phyloP scores from a whole-genome alignment of 768 basidiomycete genomes.

The Tulasnella calospora region DNA sequence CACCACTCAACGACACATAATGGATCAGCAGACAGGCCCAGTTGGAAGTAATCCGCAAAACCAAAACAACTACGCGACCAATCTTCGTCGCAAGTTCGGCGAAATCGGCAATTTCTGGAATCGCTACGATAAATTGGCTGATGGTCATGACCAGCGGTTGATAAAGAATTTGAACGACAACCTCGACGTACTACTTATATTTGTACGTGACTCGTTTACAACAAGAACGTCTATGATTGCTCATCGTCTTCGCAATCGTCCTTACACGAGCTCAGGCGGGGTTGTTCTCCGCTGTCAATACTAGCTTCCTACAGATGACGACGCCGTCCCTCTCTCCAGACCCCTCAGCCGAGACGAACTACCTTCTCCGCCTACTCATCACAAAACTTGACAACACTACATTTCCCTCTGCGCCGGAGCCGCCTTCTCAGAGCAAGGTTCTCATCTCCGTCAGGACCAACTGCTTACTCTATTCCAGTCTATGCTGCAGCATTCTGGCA shows the following conservation, averaged over 20 bases:
- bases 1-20: too few species aligned
- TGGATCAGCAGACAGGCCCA: too few species aligned
- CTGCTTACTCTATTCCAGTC: neutral
- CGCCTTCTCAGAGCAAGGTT: neutral
- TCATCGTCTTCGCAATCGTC: neutral
- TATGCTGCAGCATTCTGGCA: constrained; percentile 6
- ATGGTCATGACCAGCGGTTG: neutral
- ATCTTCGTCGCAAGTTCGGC: neutral
- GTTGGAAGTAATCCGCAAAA: neutral
- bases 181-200: neutral
- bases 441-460: neutral
- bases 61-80: neutral
- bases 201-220: neutral
- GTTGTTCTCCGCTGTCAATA: constrained; percentile 20
- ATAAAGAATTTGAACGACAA: neutral
- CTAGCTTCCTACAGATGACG: constrained; percentile 1
- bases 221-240: neutral
- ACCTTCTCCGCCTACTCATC: constrained; percentile 1
- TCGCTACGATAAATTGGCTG: neutral
- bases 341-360: neutral
- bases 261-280: neutral
- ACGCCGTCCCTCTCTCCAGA: neutral
- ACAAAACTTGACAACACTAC: neutral
- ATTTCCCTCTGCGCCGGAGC: neutral
- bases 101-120: neutral